Percentiles rank a stretch among this genome's conserved stretches.
phyloP scores from a whole-genome alignment of 306 rosid species.

The Dryas drummondii region DNA sequence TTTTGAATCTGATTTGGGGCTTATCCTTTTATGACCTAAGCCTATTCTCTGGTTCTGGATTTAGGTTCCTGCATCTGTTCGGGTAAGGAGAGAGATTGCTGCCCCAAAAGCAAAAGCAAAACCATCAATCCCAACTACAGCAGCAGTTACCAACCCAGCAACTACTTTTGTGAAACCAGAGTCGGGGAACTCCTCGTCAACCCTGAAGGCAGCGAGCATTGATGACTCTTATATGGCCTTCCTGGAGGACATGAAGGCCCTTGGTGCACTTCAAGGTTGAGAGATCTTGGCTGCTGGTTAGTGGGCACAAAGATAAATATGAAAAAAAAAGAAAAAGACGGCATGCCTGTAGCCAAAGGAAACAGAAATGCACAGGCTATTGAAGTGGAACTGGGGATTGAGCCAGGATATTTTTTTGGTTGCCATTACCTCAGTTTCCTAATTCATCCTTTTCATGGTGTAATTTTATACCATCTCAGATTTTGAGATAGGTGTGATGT shows the following conservation, averaged over 20 bases:
- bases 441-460: slow-evolving; percentile 1
- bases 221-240: slow-evolving; percentile 74
- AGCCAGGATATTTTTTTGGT: not conserved
- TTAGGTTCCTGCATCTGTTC: slow-evolving; percentile 90
- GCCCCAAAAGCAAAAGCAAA: slow-evolving; percentile 65
- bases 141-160: slow-evolving; percentile 36
- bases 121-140: slow-evolving; percentile 40
- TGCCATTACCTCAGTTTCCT: not conserved
- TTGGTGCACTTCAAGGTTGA: slow-evolving; percentile 85
- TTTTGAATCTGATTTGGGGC: not conserved
- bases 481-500: slow-evolving; percentile 1
- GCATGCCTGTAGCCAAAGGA: slow-evolving; percentile 2
- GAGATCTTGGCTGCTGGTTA: slow-evolving; percentile 6
- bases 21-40: slow-evolving; percentile 8
- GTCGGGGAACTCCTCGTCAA: slow-evolving; percentile 48
- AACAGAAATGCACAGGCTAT: not conserved
- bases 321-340: not conserved
- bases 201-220: slow-evolving; percentile 61
- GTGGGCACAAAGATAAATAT: not conserved
- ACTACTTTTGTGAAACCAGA: slow-evolving; percentile 50
- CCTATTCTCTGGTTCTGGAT: slow-evolving; percentile 25
- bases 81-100: slow-evolving; percentile 85
- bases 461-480: not conserved
- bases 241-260: slow-evolving; percentile 84
- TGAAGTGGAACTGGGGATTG: not conserved